Evolutionary conservation across 495 filamentous ascomycete genomes (phyloP).

Genomic region (Hypoxylon cercidicola): DNA sequence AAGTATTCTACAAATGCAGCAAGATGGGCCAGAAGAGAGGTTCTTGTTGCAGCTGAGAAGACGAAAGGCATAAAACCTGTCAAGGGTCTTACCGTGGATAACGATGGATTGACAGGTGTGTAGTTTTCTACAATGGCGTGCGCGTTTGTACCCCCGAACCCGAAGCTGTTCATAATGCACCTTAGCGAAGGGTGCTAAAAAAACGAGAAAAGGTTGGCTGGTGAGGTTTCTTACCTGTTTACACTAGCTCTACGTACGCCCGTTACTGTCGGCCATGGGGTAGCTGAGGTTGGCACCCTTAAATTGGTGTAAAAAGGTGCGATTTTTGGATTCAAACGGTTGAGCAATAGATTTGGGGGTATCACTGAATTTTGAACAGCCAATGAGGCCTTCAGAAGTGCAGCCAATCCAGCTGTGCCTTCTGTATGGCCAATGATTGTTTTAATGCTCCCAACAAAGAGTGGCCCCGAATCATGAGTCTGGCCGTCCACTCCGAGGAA

Average conservation of each 20-base stretch:
- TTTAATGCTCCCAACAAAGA: conserved; percentile 63
- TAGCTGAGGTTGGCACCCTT: conserved; percentile 32
- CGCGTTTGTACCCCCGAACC: conserved; percentile 63
- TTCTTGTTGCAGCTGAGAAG: conserved; percentile 20
- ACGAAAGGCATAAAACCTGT: conserved; percentile 20
- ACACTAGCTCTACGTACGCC: conserved; percentile 32
- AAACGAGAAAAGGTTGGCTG: too few species aligned
- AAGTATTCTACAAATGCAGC: conserved; percentile 1
- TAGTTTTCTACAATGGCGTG: conserved; percentile 58
- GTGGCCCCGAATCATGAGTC: conserved; percentile 4
- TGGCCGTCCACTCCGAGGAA: conserved; percentile 31
- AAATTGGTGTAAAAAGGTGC: conserved; percentile 47
- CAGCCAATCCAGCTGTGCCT: conserved; percentile 59
- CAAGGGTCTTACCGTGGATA: too few species aligned
- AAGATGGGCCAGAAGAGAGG: neutral
- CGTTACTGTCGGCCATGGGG: conserved; percentile 41
- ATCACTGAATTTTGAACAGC: conserved; percentile 57
- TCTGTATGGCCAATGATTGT: conserved; percentile 65
- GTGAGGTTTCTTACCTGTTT: conserved; percentile 23
- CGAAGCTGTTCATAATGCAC: conserved; percentile 53
- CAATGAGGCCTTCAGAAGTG: conserved; percentile 58
- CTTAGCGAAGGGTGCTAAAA: conserved; percentile 1
- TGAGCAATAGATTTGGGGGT: conserved; percentile 56
- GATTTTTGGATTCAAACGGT: conserved; percentile 55
- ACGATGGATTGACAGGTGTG: neutral